Evolutionary conservation across 352 stramenopile genomes (phyloP), one percentile per base, ranked within the genome.

Genomic region (Globisporangium solare): DNA sequence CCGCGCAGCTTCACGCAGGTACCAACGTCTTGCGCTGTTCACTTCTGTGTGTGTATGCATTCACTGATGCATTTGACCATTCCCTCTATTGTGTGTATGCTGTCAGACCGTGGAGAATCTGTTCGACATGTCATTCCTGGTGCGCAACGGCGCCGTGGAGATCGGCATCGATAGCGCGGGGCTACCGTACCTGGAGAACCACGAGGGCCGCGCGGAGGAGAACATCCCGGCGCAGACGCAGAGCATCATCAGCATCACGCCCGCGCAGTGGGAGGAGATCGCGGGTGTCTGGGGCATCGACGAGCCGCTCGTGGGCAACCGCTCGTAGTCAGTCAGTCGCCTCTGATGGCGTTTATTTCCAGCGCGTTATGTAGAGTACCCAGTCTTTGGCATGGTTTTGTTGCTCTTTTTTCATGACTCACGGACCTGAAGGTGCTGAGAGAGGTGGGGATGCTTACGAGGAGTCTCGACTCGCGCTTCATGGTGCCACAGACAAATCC

Each of bases 41-140:
- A 7, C 12, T 17, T 6, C n/a, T n/a, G n/a, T 35, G 7, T 31
- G 17, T 51, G n/a, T 35, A 14, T 58, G 41, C 35, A n/a, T 46
- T 40, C 27, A 35, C 27, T 35, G 24, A 27, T 8, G 10, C 27
- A 35, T 35, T 10, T 35, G 7, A 35, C 27, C 6, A 35, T 35
- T 7, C n/a, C n/a, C n/a, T n/a, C n/a, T n/a, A n/a, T 35, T 10
- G 27, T 35, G 6, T 27, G 1, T 35, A 35, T 10, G 4, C 27
- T 35, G 10, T 35, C 48, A 92, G 82, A 93, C 83, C 6, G 72
- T 93, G 18, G 83, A 93, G 62, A 93, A 93, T 50, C 61, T 93
- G 5, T 93, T 93, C 45, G 83, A 93, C 63, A 86, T 82, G 60
- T 91, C 80, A 15, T 93, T 93, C 58, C 67, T 93, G 2, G 80